A percentile compares a stretch with the other conserved stretches of the same genome.
These are phyloP conservation scores for Ceriops decandra DNA, from an alignment of 345 rosid species.

Conservation along the genomic window DNA sequence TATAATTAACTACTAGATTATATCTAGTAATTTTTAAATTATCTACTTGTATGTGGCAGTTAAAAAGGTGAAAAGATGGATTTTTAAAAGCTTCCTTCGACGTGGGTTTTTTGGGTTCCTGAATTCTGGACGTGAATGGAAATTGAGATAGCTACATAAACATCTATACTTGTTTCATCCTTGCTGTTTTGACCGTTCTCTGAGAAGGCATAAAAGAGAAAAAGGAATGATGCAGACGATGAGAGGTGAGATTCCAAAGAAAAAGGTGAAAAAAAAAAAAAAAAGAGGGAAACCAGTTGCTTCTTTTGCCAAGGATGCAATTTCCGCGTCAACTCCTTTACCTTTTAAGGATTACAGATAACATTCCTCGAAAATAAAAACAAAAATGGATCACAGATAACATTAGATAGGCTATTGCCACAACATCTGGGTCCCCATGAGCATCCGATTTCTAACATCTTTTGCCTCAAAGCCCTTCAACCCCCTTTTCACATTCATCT, in stretches of 20 bases:
- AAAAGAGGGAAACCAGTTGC: not conserved
- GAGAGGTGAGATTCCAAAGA: conserved; percentile 1
- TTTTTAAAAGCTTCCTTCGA: not conserved
- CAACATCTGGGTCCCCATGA: not conserved
- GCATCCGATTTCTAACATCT: conserved; percentile 4
- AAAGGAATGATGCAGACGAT: no score
- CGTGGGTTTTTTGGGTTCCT: not conserved
- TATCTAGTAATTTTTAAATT: no score
- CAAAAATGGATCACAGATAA: not conserved
- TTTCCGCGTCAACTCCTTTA: conserved; percentile 2
- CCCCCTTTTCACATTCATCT: not conserved
- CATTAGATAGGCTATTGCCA: not conserved
- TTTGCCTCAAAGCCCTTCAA: not conserved
- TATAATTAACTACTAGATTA: no score
- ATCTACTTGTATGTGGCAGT: not conserved
- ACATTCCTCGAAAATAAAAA: not conserved
- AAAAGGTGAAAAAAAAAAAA: not conserved
- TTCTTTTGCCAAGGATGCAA: not conserved
- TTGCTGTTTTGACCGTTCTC: not conserved
- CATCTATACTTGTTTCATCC: not conserved
- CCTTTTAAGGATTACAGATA: conserved; percentile 5
- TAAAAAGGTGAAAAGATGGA: not conserved
- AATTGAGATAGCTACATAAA: not conserved
- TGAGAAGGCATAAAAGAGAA: not conserved
- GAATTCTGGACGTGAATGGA: not conserved